phyloP scores from a whole-genome alignment of 2,329 filamentous ascomycete species.

The Xylaria sp. region DNA sequence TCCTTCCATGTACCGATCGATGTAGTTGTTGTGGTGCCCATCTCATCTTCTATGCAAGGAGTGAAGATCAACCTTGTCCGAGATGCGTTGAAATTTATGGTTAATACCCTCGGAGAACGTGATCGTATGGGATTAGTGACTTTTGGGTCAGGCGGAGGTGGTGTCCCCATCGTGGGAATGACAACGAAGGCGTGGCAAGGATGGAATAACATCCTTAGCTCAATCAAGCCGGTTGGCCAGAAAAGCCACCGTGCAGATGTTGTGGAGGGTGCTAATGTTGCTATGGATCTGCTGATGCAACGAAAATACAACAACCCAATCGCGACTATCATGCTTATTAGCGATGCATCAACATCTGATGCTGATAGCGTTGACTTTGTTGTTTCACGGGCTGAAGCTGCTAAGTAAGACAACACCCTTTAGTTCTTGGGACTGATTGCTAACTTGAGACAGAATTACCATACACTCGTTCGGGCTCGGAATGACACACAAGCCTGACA shows the following conservation, averaged over 20 bases:
- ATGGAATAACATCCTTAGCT: slow-evolving; percentile 86
- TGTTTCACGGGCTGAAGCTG: slow-evolving; percentile 93
- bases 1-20: slow-evolving; percentile 91
- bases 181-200: slow-evolving; percentile 94
- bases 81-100: slow-evolving; percentile 91
- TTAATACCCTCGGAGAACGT: slow-evolving; percentile 86
- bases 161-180: slow-evolving; percentile 97
- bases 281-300: slow-evolving; percentile 99
- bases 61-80: slow-evolving; percentile 95
- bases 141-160: slow-evolving; percentile 93
- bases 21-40: slow-evolving; percentile 94
- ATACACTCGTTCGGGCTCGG: slow-evolving; percentile 97
- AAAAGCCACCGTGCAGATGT: slow-evolving; percentile 97
- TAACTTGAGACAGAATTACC: slow-evolving; percentile 71
- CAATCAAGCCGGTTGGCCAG: slow-evolving; percentile 92
- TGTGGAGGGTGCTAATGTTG: slow-evolving; percentile 96
- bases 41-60: slow-evolving; percentile 99
- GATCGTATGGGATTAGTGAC: slow-evolving; percentile 98
- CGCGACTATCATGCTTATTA: slow-evolving; percentile 94
- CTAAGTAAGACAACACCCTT: slow-evolving; percentile 73
- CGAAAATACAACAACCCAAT: slow-evolving; percentile 95
- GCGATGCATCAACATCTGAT: slow-evolving; percentile 94
- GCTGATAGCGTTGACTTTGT: slow-evolving; percentile 97
- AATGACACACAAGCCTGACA: slow-evolving; percentile 97
- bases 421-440: slow-evolving; percentile 26